phyloP scores from a whole-genome alignment of 164 flowering plant species.

The Magnolia officinalis region DNA sequence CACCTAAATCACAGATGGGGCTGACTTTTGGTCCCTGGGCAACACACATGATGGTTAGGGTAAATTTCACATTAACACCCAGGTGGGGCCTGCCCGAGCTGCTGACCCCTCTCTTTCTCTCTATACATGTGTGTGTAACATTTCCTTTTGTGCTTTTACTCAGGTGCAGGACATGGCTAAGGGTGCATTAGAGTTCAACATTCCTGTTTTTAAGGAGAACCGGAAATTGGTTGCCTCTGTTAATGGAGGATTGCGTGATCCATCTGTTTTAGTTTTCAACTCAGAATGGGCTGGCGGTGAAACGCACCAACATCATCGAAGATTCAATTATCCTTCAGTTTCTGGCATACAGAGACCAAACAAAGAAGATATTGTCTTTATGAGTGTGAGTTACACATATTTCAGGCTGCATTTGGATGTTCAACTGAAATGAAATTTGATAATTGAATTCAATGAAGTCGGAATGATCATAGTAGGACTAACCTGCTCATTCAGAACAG shows the following conservation, averaged over 20 bases:
- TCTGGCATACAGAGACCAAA: slow-evolving; percentile 43
- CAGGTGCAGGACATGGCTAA: slow-evolving; percentile 66
- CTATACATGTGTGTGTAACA: no score
- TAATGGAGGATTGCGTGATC: slow-evolving; percentile 74
- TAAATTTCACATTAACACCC: no score
- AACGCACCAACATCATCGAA: slow-evolving; percentile 11
- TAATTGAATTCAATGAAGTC: background rate
- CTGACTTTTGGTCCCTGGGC: no score
- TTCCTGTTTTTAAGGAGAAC: slow-evolving; percentile 56
- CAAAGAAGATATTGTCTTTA: slow-evolving; percentile 71
- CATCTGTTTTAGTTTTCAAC: slow-evolving; percentile 68
- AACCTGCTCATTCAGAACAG: no score
- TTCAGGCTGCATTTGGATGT: background rate
- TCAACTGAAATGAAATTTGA: background rate
- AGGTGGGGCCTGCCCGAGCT: no score
- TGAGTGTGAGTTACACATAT: slow-evolving; percentile 52
- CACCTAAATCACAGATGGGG: no score
- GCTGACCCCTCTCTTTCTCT: no score
- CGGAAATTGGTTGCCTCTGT: slow-evolving; percentile 67
- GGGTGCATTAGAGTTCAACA: slow-evolving; percentile 57
- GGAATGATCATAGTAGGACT: background rate
- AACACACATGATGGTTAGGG: no score
- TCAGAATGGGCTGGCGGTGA: slow-evolving; percentile 42
- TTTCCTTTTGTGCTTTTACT: background rate
- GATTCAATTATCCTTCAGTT: slow-evolving; percentile 41